These are phyloP conservation scores for Alternaria dauci DNA, from an alignment of 2,329 filamentous ascomycete species.

Conservation along the genomic window DNA sequence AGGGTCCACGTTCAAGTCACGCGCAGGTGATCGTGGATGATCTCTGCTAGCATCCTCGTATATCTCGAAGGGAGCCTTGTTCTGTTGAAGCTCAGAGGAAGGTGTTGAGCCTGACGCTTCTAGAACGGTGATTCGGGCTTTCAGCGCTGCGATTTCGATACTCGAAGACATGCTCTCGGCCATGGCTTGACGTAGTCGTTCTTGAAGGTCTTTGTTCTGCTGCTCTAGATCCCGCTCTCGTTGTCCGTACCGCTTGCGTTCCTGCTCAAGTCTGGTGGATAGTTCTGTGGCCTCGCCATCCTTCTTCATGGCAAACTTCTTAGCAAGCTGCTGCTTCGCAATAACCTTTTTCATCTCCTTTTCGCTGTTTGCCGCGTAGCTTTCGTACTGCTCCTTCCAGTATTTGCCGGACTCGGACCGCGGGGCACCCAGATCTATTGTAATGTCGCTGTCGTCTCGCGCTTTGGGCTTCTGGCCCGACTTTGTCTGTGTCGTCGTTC, in stretches of 20 bases:
- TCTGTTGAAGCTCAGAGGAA: conserved; percentile 26
- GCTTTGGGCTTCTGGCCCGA: conserved; percentile 44
- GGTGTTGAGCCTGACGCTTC: conserved; percentile 34
- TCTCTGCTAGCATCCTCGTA: conserved; percentile 43
- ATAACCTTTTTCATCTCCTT: conserved; percentile 79
- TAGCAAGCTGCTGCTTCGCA: conserved; percentile 80
- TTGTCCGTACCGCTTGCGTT: conserved; percentile 69
- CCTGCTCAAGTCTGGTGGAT: conserved; percentile 70
- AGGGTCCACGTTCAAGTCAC: conserved; percentile 15
- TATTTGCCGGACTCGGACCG: conserved; percentile 78
- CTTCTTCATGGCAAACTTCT: conserved; percentile 80
- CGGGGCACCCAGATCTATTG: conserved; percentile 75
- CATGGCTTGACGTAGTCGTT: conserved; percentile 46
- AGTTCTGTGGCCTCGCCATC: conserved; percentile 75
- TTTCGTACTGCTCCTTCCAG: conserved; percentile 81
- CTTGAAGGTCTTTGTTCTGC: conserved; percentile 60
- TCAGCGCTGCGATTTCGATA: conserved; percentile 47
- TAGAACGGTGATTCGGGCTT: conserved; percentile 40
- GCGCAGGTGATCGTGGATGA: conserved; percentile 14
- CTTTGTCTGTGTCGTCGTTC: conserved; percentile 50
- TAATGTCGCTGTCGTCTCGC: conserved; percentile 67
- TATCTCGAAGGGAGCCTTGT: conserved; percentile 39
- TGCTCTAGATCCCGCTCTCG: conserved; percentile 72
- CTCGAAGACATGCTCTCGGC: conserved; percentile 43
- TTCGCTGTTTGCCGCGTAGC: conserved; percentile 75